Evolutionary conservation across 2,329 filamentous ascomycete species (phyloP), one percentile per base, ranked within the genome.

Genomic region (Fusarium sp.): DNA sequence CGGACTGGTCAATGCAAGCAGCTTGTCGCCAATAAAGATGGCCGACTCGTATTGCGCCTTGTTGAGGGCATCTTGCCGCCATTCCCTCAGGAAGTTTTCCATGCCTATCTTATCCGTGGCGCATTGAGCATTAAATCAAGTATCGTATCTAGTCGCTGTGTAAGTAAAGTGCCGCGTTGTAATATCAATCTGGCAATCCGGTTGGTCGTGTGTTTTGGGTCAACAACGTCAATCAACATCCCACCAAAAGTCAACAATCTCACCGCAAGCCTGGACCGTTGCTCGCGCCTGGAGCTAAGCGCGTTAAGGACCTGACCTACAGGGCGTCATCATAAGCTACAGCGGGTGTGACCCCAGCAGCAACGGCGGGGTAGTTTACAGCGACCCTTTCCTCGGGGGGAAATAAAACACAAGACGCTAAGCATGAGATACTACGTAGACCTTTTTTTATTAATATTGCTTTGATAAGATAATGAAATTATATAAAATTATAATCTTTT

Each of bases 41-140:
- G 96, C 96, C 32, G 95, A 93, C 69, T 98, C 95, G 79, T 97
- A 94, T 78, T 99, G 96, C 68, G 96, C 93, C 79, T 96, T 96
- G 81, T 97, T 95, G 75, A 97, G 84, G 76, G 95, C 94, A 83
- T 97, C 94, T 81, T 97, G 93, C 76, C 94, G 88, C 96, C 96
- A 99, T 75, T 92, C 91, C 77, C 94, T 91, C 76, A 99, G 86
- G 80, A 95, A 97, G 75, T 89, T 90, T 84, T 98, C 94, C 96
- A 99, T 98, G 45, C 19, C 55, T 58, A 7, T 19, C 34, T 38
- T 51, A 69, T 32, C 36, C 40, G 36, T 32, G 46, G 23, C 26
- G 21, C 59, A 63, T 63, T 19, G 20, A 28, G 34, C 47, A n/a
- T 19, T n/a, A 12, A 10, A 30, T 45, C 19, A 14, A n/a, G 11